phyloP scores from a whole-genome alignment of 1,139 yeast species.

The Keqinozyma sinolaborantium region DNA sequence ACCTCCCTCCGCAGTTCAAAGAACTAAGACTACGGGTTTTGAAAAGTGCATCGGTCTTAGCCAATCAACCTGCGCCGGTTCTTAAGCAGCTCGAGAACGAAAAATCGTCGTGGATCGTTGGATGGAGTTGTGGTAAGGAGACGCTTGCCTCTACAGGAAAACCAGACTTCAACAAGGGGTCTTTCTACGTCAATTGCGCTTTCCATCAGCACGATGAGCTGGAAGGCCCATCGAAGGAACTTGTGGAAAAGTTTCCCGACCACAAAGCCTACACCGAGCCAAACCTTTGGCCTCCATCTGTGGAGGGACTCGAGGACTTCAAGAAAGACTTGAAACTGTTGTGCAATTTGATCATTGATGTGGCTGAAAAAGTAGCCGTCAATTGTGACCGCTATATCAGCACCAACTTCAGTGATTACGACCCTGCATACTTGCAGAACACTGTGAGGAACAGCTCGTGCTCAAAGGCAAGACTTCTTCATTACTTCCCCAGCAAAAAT shows the following conservation, averaged over 20 bases:
- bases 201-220: constrained; percentile 41
- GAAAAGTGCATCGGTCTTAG: constrained; percentile 42
- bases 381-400: constrained; percentile 49
- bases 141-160: constrained; percentile 31
- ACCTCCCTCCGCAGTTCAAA: constrained; percentile 35
- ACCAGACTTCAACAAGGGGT: constrained; percentile 56
- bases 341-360: constrained; percentile 46
- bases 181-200: constrained; percentile 59
- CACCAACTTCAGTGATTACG: constrained; percentile 23
- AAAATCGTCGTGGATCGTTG: constrained; percentile 50
- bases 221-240: constrained; percentile 43
- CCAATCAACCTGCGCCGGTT: constrained; percentile 32
- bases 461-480: constrained; percentile 58
- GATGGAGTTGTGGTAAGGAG: constrained; percentile 69
- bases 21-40: constrained; percentile 43
- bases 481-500: constrained; percentile 40
- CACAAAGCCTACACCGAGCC: constrained; percentile 44
- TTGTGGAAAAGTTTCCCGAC: constrained; percentile 26
- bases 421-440: constrained; percentile 35
- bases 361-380: constrained; percentile 48
- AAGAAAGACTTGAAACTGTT: constrained; percentile 34
- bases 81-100: constrained; percentile 42
- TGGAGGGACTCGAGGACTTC: constrained; percentile 22
- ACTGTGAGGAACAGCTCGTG: constrained; percentile 51
- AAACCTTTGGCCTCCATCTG: constrained; percentile 51